Evolutionary conservation across 805 yeast species (phyloP), one percentile per base, ranked within the genome.

Genomic region (Wickerhamiella alocasiicola): DNA sequence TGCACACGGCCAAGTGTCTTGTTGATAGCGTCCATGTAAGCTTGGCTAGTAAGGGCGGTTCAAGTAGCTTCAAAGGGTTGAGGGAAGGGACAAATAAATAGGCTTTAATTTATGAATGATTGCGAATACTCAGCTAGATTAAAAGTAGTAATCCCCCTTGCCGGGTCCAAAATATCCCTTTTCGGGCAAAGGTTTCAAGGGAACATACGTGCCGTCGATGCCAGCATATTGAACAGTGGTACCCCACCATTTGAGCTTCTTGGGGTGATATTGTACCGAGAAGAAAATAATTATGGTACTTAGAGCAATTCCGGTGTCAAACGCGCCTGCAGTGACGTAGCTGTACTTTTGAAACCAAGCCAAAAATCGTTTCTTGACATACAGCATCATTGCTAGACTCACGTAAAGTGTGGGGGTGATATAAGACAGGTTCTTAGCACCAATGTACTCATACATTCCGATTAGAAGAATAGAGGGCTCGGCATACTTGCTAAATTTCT

Each of bases 171-270:
- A 57, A 42, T 53, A 47, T 18, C 55, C 61, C 5, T 41, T 43
- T 9, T 47, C 54, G 1, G 56, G 51, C 15, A 54, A 18, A 4
- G 19, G 33, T 21, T 32, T 32, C 6, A 32, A 18, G 3, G 36
- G 36, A 17, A 32, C 18, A 21, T 32, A 32, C 4, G 25, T 20
- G 12, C 36, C 36, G 31, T 50, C 56, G 7, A 49, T 36, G 9
- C 55, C 55, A 9, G 45, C 44, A 7, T 17, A 36, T 6, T 43
- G 28, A 31, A 54, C 61, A 9, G 45, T 61, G 53, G 40, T 74
- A 1, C 83, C 83, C 82, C 82, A 77, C 83, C 82, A 77, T 23
- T 56, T 44, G 9, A 75, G 41, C 3, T 52, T 44, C 27, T 58
- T 59, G 2, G 63, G 61, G 26, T 70, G 31, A 50, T 64, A 71